phyloP scores from a whole-genome alignment of 768 basidiomycete species.

The Amanita pallidorosea region DNA sequence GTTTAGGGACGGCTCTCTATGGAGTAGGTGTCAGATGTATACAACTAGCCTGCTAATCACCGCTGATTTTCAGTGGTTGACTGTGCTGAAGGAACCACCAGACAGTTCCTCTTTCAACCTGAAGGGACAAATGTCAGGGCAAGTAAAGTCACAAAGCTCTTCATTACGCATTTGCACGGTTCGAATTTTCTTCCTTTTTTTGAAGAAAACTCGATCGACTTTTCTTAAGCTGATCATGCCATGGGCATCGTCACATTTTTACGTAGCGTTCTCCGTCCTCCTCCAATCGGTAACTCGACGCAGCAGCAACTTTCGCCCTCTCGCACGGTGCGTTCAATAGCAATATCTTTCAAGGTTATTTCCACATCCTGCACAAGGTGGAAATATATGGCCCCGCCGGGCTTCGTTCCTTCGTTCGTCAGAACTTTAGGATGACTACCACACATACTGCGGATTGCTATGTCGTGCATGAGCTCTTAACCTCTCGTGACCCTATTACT shows the following conservation, averaged over 20 bases:
- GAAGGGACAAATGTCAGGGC: slow-evolving; percentile 24
- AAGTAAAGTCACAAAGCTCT: slow-evolving; percentile 51
- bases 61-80: slow-evolving; percentile 52
- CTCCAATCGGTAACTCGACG: slow-evolving; percentile 3
- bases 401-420: slow-evolving; percentile 63
- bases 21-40: slow-evolving; percentile 40
- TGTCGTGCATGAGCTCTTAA: slow-evolving; percentile 71
- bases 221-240: slow-evolving; percentile 50
- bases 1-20: slow-evolving; percentile 41
- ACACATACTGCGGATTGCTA: slow-evolving; percentile 51
- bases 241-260: slow-evolving; percentile 66
- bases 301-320: neutral
- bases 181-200: slow-evolving; percentile 6
- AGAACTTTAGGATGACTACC: slow-evolving; percentile 57
- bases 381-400: slow-evolving; percentile 78
- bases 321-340: neutral
- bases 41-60: slow-evolving; percentile 6
- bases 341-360: neutral
- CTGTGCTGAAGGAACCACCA: slow-evolving; percentile 71
- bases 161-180: slow-evolving; percentile 85
- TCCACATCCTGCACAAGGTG: slow-evolving; percentile 16
- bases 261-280: slow-evolving; percentile 44
- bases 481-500: slow-evolving; percentile 38
- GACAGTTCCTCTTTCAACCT: slow-evolving; percentile 56
- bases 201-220: neutral